Evolutionary conservation across 1,284 basidiomycete genomes (phyloP).

Genomic region (Inonotus hispidus): DNA sequence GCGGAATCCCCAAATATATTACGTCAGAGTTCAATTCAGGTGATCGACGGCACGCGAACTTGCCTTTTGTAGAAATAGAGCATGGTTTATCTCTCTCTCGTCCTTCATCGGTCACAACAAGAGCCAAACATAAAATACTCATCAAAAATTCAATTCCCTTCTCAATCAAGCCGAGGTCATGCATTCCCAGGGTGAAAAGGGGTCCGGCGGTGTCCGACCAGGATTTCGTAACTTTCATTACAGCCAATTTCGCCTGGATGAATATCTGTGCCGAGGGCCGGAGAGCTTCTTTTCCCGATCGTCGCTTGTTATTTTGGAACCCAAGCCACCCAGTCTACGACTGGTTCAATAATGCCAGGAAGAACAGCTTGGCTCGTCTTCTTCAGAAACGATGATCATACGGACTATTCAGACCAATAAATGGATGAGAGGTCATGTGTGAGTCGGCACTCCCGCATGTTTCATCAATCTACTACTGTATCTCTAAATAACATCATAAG

Average conservation of each 20-base stretch:
- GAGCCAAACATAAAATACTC: background rate
- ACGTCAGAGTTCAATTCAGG: too few species aligned
- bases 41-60: background rate
- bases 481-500: background rate
- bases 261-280: too few species aligned
- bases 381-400: background rate
- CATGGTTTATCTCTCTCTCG: background rate
- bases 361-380: background rate
- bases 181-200: background rate
- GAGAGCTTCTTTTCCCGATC: background rate
- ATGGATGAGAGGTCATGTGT: background rate
- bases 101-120: background rate
- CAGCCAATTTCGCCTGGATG: background rate
- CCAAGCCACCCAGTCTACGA: background rate
- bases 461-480: background rate
- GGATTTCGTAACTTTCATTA: background rate
- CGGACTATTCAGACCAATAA: background rate
- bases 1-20: too few species aligned
- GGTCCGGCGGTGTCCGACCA: background rate
- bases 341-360: background rate
- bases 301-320: background rate
- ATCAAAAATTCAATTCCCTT: background rate
- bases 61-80: too few species aligned
- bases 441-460: background rate
- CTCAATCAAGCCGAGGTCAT: background rate